Evolutionary conservation across 2,329 filamentous ascomycete species (phyloP), one percentile per base, ranked within the genome.

Genomic region (Penicillium hesseltinei): DNA sequence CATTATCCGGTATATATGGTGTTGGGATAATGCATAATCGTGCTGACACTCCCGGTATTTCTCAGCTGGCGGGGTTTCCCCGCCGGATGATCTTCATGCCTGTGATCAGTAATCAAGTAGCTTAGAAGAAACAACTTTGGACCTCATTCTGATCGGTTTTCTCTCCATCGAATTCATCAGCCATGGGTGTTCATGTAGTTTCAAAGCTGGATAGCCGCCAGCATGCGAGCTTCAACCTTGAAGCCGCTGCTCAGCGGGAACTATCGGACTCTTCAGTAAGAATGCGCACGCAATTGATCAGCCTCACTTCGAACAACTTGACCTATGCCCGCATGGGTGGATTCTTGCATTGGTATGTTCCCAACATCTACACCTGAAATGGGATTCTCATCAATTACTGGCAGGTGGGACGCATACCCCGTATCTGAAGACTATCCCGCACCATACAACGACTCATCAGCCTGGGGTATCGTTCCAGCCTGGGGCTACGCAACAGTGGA

Each of bases 401-500:
- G 15, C 13, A 65, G 74, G 74, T 82, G 79, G 78, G 72, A 76
- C 58, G 66, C 75, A 8, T 81, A 80, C 63, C 79, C 76, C 0
- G 70, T 78, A 0, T 79, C 78, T 0, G 13, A 59, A 0, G 62
- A 63, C 19, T 71, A 72, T 38, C 61, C 64, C 33, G 47, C 54
- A 1, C 64, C 65, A 17, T 65, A 67, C 60, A 73, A 75, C 61
- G 71, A 81, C 62, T 33, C 50, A 4, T 44, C 66, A 2, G 62
- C 65, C n/a, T 81, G 78, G 70, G 79, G 78, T 4, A 77, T 80
- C 57, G 77, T 78, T 13, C 75, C 77, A 40, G 77, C 74, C n/a
- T 82, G 80, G 79, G 80, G 80, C 0, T 80, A 77, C 53, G 79
- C 73, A 8, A 66, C 72, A 25, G 73, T 81, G 5, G 44, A 77